A percentile compares a stretch with the other conserved stretches of the same genome.
These are phyloP conservation scores for Cudoniella acicularis DNA, from an alignment of 495 filamentous ascomycete genomes.

Conservation along the genomic window DNA sequence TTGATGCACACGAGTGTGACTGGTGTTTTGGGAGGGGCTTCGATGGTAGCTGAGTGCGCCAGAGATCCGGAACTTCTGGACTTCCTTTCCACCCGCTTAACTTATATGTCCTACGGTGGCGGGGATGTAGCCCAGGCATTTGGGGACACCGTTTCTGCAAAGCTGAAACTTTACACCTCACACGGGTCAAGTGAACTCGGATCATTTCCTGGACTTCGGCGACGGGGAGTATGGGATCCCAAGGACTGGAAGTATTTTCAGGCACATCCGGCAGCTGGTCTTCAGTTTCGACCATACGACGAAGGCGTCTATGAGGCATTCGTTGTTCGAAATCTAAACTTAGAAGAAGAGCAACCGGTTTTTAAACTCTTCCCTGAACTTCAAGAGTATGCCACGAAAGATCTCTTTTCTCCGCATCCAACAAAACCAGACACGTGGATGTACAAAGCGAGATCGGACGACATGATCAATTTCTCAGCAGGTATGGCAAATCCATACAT, in stretches of 20 bases:
- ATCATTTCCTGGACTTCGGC: not conserved
- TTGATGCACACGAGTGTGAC: no score
- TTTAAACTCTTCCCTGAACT: conserved; percentile 51
- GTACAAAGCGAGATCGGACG: conserved; percentile 50
- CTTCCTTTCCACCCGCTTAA: no score
- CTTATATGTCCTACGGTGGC: no score
- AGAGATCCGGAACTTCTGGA: no score
- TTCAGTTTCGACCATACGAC: not conserved
- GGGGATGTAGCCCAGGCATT: not conserved
- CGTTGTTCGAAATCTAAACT: conserved; percentile 38
- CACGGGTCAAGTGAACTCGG: not conserved
- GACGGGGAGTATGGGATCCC: not conserved
- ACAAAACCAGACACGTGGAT: conserved; percentile 44
- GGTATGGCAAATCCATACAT: conserved; percentile 56
- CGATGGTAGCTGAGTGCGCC: no score
- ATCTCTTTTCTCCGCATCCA: conserved; percentile 53
- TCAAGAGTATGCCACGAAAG: conserved; percentile 48
- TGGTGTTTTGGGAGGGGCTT: no score
- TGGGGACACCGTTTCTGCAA: not conserved
- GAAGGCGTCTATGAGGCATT: conserved; percentile 41
- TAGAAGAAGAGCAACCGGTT: conserved; percentile 35
- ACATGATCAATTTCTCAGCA: conserved; percentile 58
- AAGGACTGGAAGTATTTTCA: not conserved
- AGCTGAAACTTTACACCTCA: not conserved
- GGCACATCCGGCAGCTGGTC: not conserved